Conservation (phyloP, 1,284 basidiomycete genomes). For the Puccinia coronata region DNA sequence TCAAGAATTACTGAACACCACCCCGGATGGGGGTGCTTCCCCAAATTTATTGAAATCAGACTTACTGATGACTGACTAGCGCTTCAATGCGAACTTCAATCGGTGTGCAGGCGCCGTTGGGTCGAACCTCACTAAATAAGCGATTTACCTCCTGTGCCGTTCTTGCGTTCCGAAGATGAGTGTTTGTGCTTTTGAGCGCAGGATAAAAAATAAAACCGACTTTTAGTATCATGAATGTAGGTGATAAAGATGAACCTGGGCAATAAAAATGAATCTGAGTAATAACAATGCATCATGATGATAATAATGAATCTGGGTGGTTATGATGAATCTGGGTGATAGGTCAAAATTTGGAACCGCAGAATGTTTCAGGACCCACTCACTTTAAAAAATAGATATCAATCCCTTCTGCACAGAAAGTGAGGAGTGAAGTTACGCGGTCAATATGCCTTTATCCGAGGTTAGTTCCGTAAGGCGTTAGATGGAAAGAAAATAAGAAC, state of each 20-base stretch:
- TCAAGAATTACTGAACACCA: not conserved
- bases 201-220: not conserved
- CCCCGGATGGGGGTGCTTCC: not conserved
- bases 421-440: not conserved
- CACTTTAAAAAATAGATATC: conserved; percentile 48
- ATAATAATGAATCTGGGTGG: no score
- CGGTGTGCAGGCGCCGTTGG: conserved; percentile 38
- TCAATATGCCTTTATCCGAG: not conserved
- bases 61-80: conserved; percentile 38
- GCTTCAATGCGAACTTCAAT: conserved; percentile 40
- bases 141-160: conserved; percentile 12
- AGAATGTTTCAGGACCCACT: not conserved
- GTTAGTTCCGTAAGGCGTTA: not conserved
- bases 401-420: conserved; percentile 28
- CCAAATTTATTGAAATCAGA: not conserved
- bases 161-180: conserved; percentile 33
- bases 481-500: not conserved
- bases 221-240: not conserved
- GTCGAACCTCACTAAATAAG: conserved; percentile 25
- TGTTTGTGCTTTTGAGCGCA: not conserved
- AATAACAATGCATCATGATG: no score
- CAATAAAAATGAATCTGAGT: no score
- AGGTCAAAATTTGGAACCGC: no score
- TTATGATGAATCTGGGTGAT: no score
- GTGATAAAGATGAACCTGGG: no score